A percentile compares a stretch with the other conserved stretches of the same genome.
phyloP scores from a whole-genome alignment of 352 stramenopile species.

The Phytophthora citrophthora region DNA sequence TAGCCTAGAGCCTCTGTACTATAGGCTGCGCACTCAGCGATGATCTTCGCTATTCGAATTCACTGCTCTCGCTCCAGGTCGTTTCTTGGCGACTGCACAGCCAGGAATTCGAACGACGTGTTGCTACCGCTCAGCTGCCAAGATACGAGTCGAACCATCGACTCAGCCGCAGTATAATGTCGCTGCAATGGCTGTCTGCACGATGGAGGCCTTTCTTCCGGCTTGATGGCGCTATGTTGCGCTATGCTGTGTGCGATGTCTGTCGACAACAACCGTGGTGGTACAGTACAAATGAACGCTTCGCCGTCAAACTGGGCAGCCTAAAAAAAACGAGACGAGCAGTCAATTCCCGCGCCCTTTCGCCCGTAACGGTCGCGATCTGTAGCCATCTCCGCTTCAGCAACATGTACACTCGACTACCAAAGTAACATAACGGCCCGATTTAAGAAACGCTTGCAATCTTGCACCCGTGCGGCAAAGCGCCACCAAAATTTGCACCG shows the following conservation, averaged over 20 bases:
- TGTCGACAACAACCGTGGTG: constrained; percentile 4
- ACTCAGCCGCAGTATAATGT: too few relatives aligned
- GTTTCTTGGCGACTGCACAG: background rate
- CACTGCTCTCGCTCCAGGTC: background rate
- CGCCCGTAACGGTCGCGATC: constrained; percentile 18
- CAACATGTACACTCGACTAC: constrained; percentile 13
- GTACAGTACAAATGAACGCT: background rate
- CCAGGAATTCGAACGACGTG: background rate
- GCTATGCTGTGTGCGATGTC: constrained; percentile 2
- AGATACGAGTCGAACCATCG: too few relatives aligned
- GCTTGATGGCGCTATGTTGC: constrained; percentile 2
- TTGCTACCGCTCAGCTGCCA: background rate
- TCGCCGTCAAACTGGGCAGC: constrained; percentile 22
- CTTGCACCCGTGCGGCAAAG: constrained; percentile 14
- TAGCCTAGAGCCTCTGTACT: too few relatives aligned
- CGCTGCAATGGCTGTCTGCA: background rate
- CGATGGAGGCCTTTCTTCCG: constrained; percentile 3
- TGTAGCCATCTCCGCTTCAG: constrained; percentile 24
- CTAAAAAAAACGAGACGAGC: constrained; percentile 31
- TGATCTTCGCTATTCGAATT: too few relatives aligned
- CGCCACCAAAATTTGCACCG: constrained; percentile 31
- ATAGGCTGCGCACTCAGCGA: too few relatives aligned
- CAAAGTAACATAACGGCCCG: constrained; percentile 8
- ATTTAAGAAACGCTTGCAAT: background rate
- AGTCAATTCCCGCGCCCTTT: constrained; percentile 25